These are phyloP conservation scores for Lodderomyces elongisporus DNA, from an alignment of 1,139 yeast species.

Conservation along the genomic window DNA sequence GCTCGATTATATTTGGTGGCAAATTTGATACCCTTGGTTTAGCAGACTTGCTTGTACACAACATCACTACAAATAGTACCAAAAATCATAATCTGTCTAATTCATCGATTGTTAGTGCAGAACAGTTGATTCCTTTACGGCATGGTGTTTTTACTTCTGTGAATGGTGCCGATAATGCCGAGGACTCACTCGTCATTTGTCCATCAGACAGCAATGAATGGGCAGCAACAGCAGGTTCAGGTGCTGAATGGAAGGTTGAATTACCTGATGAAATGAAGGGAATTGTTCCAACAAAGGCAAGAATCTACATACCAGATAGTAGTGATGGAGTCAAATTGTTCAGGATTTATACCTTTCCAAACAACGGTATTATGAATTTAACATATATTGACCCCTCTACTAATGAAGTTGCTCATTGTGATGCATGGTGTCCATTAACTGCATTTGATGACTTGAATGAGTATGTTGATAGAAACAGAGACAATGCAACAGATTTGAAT, in stretches of 20 bases:
- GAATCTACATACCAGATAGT: constrained; percentile 60
- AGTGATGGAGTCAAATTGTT: constrained; percentile 58
- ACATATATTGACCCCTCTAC: constrained; percentile 75
- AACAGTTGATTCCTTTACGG: constrained; percentile 62
- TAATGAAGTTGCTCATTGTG: constrained; percentile 57
- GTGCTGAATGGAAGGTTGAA: constrained; percentile 66
- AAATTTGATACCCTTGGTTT: constrained; percentile 60
- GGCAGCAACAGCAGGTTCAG: constrained; percentile 46
- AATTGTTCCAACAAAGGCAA: constrained; percentile 64
- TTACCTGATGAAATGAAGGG: constrained; percentile 51
- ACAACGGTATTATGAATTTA: constrained; percentile 86
- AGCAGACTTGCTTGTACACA: constrained; percentile 37
- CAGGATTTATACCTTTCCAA: constrained; percentile 72
- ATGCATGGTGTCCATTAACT: constrained; percentile 78
- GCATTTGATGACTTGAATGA: constrained; percentile 26
- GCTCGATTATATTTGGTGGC: constrained; percentile 76
- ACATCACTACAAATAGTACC: constrained; percentile 21
- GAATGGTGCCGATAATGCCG: constrained; percentile 34
- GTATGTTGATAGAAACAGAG: constrained; percentile 18
- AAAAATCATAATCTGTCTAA: constrained; percentile 26
- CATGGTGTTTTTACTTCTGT: constrained; percentile 57
- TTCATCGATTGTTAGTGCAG: constrained; percentile 45
- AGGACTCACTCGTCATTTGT: constrained; percentile 45
- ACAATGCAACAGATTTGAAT: constrained; percentile 19
- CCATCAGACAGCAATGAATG: constrained; percentile 53